A percentile compares a stretch with the other conserved stretches of the same genome.
phyloP scores from a whole-genome alignment of 371 early-diverging fungal genomes.

The Rhizopus arrhizus region DNA sequence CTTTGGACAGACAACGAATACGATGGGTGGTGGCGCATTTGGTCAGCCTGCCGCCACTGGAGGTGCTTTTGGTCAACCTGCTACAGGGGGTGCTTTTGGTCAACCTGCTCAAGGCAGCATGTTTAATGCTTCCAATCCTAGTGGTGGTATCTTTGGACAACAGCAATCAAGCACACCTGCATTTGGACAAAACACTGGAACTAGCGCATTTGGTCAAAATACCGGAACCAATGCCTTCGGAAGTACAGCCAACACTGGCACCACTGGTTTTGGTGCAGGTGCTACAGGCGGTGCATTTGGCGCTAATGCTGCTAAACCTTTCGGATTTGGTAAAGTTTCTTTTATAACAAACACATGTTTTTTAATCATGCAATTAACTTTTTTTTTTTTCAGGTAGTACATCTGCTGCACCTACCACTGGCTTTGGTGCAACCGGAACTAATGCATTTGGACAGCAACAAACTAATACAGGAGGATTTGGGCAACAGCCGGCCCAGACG shows the following conservation, averaged over 20 bases:
- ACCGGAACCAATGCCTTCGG: constrained; percentile 14
- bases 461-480: constrained; percentile 32
- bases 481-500: constrained; percentile 37
- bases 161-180: constrained; percentile 31
- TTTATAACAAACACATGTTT: background rate
- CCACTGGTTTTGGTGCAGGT: constrained; percentile 31
- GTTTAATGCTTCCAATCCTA: constrained; percentile 22
- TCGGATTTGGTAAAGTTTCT: constrained; percentile 35
- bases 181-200: constrained; percentile 27
- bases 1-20: constrained; percentile 49
- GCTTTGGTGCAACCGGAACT: constrained; percentile 36
- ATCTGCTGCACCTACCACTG: constrained; percentile 37
- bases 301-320: constrained; percentile 36
- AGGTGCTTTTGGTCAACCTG: constrained; percentile 31
- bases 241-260: constrained; percentile 11
- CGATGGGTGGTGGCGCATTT: constrained; percentile 32
- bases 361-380: background rate
- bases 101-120: constrained; percentile 22
- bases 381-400: constrained; percentile 16
- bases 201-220: constrained; percentile 41
- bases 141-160: constrained; percentile 22
- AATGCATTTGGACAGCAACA: constrained; percentile 40
- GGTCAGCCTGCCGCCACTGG: constrained; percentile 33
- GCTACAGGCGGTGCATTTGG: constrained; percentile 36
- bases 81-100: constrained; percentile 55